Percentiles rank a stretch among this genome's conserved stretches.
These are phyloP conservation scores for Coccomyxa subellipsoidea DNA, from an alignment of 163 green algal species.

Conservation along the genomic window DNA sequence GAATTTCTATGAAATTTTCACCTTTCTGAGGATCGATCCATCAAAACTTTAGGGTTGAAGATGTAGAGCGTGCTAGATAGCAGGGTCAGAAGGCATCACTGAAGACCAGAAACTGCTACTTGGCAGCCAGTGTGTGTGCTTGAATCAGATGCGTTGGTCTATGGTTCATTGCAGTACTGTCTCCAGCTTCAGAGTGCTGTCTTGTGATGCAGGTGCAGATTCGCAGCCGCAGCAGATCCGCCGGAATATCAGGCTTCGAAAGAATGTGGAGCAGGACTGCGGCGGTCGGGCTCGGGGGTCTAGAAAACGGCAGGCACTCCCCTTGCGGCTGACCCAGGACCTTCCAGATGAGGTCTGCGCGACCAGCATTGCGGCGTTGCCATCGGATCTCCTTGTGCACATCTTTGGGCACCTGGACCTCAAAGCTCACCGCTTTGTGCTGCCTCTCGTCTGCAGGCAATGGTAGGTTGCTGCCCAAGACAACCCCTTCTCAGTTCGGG, in stretches of 20 bases:
- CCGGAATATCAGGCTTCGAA: neutral
- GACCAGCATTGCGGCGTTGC: neutral
- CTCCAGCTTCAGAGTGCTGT: too few species aligned
- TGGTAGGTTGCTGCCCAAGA: too few species aligned
- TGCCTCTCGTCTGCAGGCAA: constrained; percentile 24
- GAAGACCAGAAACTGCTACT: too few species aligned
- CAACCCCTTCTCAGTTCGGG: too few species aligned
- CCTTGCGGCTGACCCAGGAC: neutral
- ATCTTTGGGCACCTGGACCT: constrained; percentile 11
- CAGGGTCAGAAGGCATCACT: too few species aligned
- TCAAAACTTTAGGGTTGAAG: too few species aligned
- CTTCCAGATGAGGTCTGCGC: neutral
- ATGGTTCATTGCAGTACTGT: too few species aligned
- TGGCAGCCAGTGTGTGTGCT: too few species aligned
- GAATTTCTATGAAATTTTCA: too few species aligned
- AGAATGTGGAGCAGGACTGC: neutral
- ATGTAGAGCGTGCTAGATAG: too few species aligned
- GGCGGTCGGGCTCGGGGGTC: neutral
- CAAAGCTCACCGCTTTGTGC: constrained; percentile 7
- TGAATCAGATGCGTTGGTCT: too few species aligned
- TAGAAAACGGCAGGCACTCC: neutral
- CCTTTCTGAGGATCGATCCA: too few species aligned
- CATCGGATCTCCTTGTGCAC: constrained; percentile 1
- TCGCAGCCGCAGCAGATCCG: neutral
- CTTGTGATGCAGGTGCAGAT: neutral